Evolutionary conservation across 306 rosid species (phyloP).

Genomic region (Corylus avellana): DNA sequence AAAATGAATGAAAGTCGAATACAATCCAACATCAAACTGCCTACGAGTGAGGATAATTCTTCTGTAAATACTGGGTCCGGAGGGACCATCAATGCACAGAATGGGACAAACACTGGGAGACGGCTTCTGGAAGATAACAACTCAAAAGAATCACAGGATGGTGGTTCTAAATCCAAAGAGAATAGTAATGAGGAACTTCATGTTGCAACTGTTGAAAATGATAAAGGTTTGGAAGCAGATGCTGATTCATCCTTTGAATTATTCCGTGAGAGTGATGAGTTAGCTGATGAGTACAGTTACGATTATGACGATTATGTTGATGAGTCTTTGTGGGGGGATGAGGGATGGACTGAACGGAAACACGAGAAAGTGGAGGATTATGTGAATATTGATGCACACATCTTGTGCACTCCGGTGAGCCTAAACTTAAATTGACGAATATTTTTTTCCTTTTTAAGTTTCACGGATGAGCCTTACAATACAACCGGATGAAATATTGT

Average conservation of each 20-base stretch:
- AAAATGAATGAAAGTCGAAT: constrained; percentile 36
- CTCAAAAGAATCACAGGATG: constrained; percentile 53
- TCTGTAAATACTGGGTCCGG: constrained; percentile 43
- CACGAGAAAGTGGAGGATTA: constrained; percentile 84
- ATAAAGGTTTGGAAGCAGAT: constrained; percentile 73
- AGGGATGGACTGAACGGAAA: constrained; percentile 76
- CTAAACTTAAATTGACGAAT: constrained; percentile 11
- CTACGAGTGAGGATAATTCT: constrained; percentile 43
- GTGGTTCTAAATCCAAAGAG: constrained; percentile 52
- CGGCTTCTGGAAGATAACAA: constrained; percentile 73
- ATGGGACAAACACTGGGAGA: constrained; percentile 61
- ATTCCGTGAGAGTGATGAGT: constrained; percentile 77
- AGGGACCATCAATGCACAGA: constrained; percentile 40
- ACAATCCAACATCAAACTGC: constrained; percentile 55
- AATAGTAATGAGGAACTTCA: constrained; percentile 43
- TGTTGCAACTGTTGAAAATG: constrained; percentile 77
- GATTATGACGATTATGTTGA: constrained; percentile 92
- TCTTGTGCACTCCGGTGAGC: constrained; percentile 93
- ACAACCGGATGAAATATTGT: constrained; percentile 15
- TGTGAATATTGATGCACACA: constrained; percentile 80
- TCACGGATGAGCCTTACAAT: background rate
- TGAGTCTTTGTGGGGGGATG: constrained; percentile 95
- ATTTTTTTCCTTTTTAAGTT: background rate
- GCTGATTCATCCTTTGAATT: constrained; percentile 89
- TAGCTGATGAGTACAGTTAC: constrained; percentile 83